Evolutionary conservation across 805 yeast species (phyloP), one percentile per base, ranked within the genome.

Genomic region (Vanderwaltozyma verrucispora): DNA sequence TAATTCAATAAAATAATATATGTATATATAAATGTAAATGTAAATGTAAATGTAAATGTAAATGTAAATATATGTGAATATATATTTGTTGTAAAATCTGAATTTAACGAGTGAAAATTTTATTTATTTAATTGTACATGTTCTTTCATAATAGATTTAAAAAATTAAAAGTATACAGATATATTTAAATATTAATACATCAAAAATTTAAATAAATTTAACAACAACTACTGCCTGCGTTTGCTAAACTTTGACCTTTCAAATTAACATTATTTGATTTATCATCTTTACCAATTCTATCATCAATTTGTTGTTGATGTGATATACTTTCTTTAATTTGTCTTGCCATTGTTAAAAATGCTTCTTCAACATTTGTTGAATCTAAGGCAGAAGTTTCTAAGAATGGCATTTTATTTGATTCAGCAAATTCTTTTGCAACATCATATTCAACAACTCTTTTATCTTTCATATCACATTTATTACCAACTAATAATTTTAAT

Each of bases 341-440:
- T 63, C 95, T 82, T 10, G 97, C 95, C 98, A 92, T 92, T 49
- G 96, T 87, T 71, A 85, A 78, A 68, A 92, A 92, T 11, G 97
- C 97, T 64, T 92, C 96, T 64, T 92, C 98, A 51, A 92, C 98
- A 59, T 92, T 92, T 41, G 96, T 86, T 26, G 96, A 82, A 54
- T 83, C 83, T 62, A 87, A 75, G 20, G 98, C 98, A 28, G 94
- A 82, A 10, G 98, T 92, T 67, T 92, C 98, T 64, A 92, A 73
- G 63, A 92, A 87, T 47, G 96, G 95, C 56, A 92, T 83, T 49
- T 85, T 89, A 33, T 55, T 54, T 30, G 94, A 82, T 62, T 92
- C 97, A 32, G 97, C 95, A 69, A 88, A 92, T 67, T 89, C 97
- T 69, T 89, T 87, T 28, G 97, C 97, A 37, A 84, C 88, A 43